Base-by-base conservation (phyloP, 768 basidiomycete species). In the Cytidiella melzeri region DNA sequence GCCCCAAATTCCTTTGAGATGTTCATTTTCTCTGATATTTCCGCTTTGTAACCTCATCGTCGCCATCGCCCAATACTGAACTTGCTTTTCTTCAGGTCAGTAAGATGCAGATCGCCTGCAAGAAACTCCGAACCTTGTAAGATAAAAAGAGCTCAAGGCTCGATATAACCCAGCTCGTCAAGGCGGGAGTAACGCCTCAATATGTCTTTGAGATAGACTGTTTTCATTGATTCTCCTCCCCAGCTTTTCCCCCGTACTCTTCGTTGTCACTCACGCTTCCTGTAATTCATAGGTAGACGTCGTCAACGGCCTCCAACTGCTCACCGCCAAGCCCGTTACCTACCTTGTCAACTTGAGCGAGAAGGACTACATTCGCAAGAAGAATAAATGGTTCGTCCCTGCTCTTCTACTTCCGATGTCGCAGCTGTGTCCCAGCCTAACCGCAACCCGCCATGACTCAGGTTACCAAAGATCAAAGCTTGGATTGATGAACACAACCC, bases 401-500 rank as follows among this genome's bases (percentile, higher is more conserved):
- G 37, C 25, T 20, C 23, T 24, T 38, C 37, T 18, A 18, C 15
- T 39, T 13, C 19, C 11, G 36, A 12, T 13, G n/a, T 27, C 4
- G 7, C 7, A 6, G 21, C 12, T 23, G 30, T 11, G 4, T 3
- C 42, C 18, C 28, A 41, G 36, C 20, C 23, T 6, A 43, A 18
- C 30, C 3, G 2, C 15, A 7, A 23, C 45, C 20, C 40, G 41
- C 38, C 41, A 34, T 34, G 30, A n/a, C 13, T 13, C 48, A 90
- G 87, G 90, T 70, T 98, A 26, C 79, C 93, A 18, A 96, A 95
- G 73, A 98, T 98, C 76, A 97, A 97, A 66, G 87, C 70, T 24
- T 99, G 96, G 96, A 95, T 99, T 61, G 94, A 97, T 70, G 78
- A 83, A 62, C 80, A 98, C 72, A 97, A 96, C 72, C 84, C 95